Base-by-base conservation (phyloP, 2,329 filamentous ascomycete genomes). In the Bretziella fagacearum region DNA sequence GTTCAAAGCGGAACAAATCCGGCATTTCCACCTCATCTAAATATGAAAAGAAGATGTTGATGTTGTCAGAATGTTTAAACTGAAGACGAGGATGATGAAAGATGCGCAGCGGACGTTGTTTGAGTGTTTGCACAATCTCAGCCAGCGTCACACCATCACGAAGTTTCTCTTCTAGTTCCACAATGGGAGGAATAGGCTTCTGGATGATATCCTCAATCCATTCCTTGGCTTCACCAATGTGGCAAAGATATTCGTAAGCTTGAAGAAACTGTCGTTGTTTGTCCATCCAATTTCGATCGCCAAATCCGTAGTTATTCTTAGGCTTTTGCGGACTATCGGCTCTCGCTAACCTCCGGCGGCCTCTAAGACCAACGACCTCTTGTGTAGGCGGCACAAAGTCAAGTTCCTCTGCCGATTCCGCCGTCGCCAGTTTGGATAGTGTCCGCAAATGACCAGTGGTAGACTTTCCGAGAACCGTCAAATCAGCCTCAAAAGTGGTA, bases 201-300 rank as follows among this genome's bases (percentile, higher is more conserved):
- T 89, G 77, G 48, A 91, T 84, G 51, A 95, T 77, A 59, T 93
- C 70, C 58, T 98, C 91, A 54, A 98, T 94, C 91, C 91, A 98
- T 63, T 96, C 89, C 60, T 96, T 96, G 18, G 91, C 91, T 66
- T 98, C 91, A 60, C 91, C 91, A 54, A 98, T 96, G 59, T 98
- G 91, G 60, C 91, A 98, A 30, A 98, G 79, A 60, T 98, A 98
- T 61, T 98, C 91, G 59, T 98, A 98, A 5, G 91, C 91, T 62
- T 93, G 84, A 46, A 98, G 65, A 57, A 95, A 96, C 60, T 96
- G 89, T 22, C 91, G 77, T 60, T 98, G 89, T 59, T 93, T 91
- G 61, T 98, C 91, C 89, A 98, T 98, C 91, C 91, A 98, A 59
- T 89, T 93, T 43, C 83, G 76, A 17, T 79, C 79, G 53, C 84